A percentile compares a stretch with the other conserved stretches of the same genome.
phyloP scores from a whole-genome alignment of 2,329 filamentous ascomycete genomes.

The Monosporascus sp. region DNA sequence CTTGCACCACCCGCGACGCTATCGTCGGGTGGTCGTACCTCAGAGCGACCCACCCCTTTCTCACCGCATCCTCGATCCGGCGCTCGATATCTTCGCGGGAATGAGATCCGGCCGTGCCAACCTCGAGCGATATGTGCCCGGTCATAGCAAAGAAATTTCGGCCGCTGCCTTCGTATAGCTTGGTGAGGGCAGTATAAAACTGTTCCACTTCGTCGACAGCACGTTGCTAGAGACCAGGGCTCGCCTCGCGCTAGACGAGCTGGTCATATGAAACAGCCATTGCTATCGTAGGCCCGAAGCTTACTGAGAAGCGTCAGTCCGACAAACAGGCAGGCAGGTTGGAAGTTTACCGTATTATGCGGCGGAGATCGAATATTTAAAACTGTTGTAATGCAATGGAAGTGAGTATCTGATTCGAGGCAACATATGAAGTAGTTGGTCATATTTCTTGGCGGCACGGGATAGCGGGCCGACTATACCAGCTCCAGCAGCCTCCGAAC shows the following conservation, averaged over 20 bases:
- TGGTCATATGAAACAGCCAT: too few species aligned
- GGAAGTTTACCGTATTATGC: too few species aligned
- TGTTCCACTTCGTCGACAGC: not conserved
- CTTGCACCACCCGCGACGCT: slow-evolving; percentile 19
- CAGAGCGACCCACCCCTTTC: slow-evolving; percentile 28
- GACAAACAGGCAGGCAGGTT: too few species aligned
- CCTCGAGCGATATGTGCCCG: not conserved
- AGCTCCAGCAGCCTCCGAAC: too few species aligned
- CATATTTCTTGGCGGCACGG: too few species aligned
- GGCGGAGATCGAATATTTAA: too few species aligned
- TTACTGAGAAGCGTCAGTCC: too few species aligned
- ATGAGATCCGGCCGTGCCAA: not conserved
- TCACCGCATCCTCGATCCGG: slow-evolving; percentile 23
- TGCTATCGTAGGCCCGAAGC: too few species aligned
- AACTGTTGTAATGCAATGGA: too few species aligned
- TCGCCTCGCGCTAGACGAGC: not conserved
- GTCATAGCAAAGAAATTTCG: not conserved
- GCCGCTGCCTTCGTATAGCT: not conserved
- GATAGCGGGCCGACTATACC: too few species aligned
- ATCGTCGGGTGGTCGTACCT: slow-evolving; percentile 29
- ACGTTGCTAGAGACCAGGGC: not conserved
- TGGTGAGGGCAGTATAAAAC: not conserved
- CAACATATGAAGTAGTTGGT: too few species aligned
- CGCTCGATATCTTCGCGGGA: slow-evolving; percentile 4
- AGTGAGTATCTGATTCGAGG: too few species aligned